Evolutionary conservation across 73 alveolate genomes (phyloP), one percentile per base, ranked within the genome.

Genomic region (Loxodes magnus): DNA sequence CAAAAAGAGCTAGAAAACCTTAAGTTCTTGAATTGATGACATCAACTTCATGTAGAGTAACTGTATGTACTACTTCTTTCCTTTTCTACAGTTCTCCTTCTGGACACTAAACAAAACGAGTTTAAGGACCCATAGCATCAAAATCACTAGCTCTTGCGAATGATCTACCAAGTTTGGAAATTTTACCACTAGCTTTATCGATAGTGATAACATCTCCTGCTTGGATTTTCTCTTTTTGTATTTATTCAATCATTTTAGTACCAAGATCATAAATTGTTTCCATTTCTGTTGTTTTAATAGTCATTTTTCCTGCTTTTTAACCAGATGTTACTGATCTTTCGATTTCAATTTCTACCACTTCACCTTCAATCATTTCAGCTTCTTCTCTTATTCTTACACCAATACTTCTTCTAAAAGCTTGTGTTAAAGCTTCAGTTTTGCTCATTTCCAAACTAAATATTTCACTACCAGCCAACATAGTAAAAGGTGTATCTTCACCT

Each of bases 131-230:
- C 69, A 87, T 82, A 25, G 96, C 92, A 62, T 94, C 99, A 56
- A 61, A 88, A 63, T 86, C 95, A 15, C 80, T 69, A 9, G 82
- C 67, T 42, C 95, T 63, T 3, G 99, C 94, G 76, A 88, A 80
- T 2, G 97, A 88, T 57, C 97, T 74, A 41, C 99, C 99, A 38
- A 92, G 76, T 80, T 76, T 82, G 43, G 95, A 74, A 64, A 94
- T 84, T 63, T 82, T 84, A 50, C 98, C 97, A 5, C 94, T 69
- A 42, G 94, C 90, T 71, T 79, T 90, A 68, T 94, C 99, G 35
- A 94, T 94, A 25, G 97, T 84, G 61, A 94, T 88, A 57, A 94
- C 90, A 77, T 94, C 99, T n/a, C 99, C 99, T 4, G 98, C 97
- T 49, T 71, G 66, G 15, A 87, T 71, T 64, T 84, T 87, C 50